These are phyloP conservation scores for Solanum sejunctum DNA, from an alignment of 257 asterid species.

Conservation along the genomic window DNA sequence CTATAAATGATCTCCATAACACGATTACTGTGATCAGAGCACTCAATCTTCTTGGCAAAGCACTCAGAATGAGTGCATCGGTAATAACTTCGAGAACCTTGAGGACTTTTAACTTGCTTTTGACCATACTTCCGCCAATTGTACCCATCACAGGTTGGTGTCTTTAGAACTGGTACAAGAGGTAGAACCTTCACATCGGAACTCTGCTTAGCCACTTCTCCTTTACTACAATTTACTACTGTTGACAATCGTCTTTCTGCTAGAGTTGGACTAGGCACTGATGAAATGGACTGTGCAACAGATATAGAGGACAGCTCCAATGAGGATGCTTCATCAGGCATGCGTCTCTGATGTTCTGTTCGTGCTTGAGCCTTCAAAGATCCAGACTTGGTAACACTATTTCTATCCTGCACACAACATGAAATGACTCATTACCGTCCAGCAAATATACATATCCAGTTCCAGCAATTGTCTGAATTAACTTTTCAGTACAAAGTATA, in stretches of 20 bases:
- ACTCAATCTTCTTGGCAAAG: constrained; percentile 79
- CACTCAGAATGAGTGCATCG: constrained; percentile 80
- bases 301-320: constrained; percentile 34
- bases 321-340: constrained; percentile 18
- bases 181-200: constrained; percentile 22
- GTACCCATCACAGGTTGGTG: constrained; percentile 61
- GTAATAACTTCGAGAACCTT: constrained; percentile 90
- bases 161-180: constrained; percentile 24
- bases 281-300: constrained; percentile 32
- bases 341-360: constrained; percentile 9
- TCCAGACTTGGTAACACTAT: constrained; percentile 6
- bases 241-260: constrained; percentile 17
- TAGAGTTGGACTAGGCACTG: constrained; percentile 23
- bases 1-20: constrained; percentile 62
- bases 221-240: constrained; percentile 17
- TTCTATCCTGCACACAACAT: constrained; percentile 35
- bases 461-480: neutral
- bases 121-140: constrained; percentile 98
- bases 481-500: neutral
- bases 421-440: neutral
- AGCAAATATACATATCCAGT: neutral
- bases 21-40: constrained; percentile 43
- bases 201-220: constrained; percentile 25
- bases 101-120: constrained; percentile 94
- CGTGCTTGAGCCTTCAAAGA: constrained; percentile 16